These are phyloP conservation scores for Vicia faba DNA, from an alignment of 306 rosid species.

Conservation along the genomic window DNA sequence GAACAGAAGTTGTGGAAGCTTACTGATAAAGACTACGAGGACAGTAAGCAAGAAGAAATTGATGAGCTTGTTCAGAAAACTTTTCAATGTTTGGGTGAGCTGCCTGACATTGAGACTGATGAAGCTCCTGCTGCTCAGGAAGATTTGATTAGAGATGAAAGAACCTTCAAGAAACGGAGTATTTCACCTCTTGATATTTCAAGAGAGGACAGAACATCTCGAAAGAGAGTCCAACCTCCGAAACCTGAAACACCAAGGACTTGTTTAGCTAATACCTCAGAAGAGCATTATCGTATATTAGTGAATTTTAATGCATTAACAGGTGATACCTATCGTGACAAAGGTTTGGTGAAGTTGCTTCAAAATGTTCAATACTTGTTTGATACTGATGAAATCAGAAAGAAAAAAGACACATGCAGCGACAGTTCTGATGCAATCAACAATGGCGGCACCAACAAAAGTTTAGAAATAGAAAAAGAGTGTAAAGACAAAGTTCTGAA, in stretches of 20 bases:
- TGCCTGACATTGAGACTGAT: conserved; percentile 73
- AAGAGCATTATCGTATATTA: conserved; percentile 63
- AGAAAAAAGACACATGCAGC: conserved; percentile 56
- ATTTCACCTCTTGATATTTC: conserved; percentile 81
- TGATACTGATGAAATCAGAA: conserved; percentile 40
- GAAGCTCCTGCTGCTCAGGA: conserved; percentile 66
- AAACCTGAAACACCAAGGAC: conserved; percentile 83
- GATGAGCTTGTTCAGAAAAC: conserved; percentile 92
- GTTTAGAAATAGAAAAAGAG: conserved; percentile 42
- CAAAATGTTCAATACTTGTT: conserved; percentile 59
- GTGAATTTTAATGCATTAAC: conserved; percentile 57
- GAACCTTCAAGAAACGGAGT: conserved; percentile 61
- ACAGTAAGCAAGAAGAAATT: conserved; percentile 80
- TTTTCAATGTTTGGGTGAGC: conserved; percentile 66
- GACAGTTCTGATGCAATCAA: conserved; percentile 45
- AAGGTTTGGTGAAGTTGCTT: conserved; percentile 76
- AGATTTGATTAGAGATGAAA: conserved; percentile 65
- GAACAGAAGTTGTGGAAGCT: conserved; percentile 91
- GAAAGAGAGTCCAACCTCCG: conserved; percentile 55
- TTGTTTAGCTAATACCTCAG: conserved; percentile 54
- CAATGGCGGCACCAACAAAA: conserved; percentile 45
- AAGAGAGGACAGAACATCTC: conserved; percentile 63
- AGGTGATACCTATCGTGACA: conserved; percentile 79
- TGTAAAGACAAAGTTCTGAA: conserved; percentile 53
- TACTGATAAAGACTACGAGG: conserved; percentile 92